Evolutionary conservation across 805 yeast species (phyloP), one percentile per base, ranked within the genome.

Genomic region (Grigorovia jiainica): DNA sequence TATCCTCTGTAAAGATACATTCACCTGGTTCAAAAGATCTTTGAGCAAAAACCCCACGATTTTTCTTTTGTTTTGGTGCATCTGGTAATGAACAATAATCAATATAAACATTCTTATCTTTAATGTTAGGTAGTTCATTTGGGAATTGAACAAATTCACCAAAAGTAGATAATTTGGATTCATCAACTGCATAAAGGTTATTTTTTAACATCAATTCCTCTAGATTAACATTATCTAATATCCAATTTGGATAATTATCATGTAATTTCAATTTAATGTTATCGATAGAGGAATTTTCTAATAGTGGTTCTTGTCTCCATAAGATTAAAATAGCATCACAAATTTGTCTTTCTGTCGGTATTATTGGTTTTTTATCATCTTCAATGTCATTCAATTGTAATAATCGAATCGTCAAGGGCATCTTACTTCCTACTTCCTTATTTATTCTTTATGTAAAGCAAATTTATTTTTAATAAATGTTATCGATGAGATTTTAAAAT

Each of bases 291-390:
- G 79, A 55, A 9, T 72, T 63, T 53, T 82, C 87, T 20, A 78
- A 71, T 2, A 69, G 60, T 1, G 85, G 79, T 50, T 82, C 86
- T 40, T 70, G 69, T 48, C 75, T 77, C 90, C 92, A 83, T 8
- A 81, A 58, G 5, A 67, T 64, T 34, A 80, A 71, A n/a, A 82
- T 76, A 29, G 71, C 73, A 41, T 75, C 77, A 25, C 79, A 74
- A 9, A 80, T 65, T 56, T 78, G 76, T 34, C 81, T 64, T 39
- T 72, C 76, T 41, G 71, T 72, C 3, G 87, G 87, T n/a, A 64
- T 63, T 4, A 64, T 38, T 23, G 47, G 48, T 9, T 41, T 37
- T 29, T 47, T 30, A 7, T 29, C 27, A 2, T 42, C 39, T 5
- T 36, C 34, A 5, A 45, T 20, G 36, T 58, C 62, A 35, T 58